phyloP scores from a whole-genome alignment of 345 rosid genomes.

The Salix purpurea region DNA sequence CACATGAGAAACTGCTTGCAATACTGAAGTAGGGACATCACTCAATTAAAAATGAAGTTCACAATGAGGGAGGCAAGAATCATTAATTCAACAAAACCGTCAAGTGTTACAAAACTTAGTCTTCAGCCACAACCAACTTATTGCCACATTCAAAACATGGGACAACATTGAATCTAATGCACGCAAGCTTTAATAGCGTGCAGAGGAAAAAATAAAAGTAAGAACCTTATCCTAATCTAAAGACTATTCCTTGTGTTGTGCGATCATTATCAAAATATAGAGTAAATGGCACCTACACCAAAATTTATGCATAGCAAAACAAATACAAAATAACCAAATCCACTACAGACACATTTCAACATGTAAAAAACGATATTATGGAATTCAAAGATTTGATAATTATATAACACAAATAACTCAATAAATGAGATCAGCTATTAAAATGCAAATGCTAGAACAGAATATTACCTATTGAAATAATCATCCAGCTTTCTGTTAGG shows the following conservation, averaged over 20 bases:
- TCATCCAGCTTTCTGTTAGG: slow-evolving; percentile 85
- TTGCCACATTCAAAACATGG: background rate
- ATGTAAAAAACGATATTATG: background rate
- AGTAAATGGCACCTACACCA: background rate
- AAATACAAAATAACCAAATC: background rate
- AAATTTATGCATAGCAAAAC: background rate
- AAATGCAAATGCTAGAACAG: background rate
- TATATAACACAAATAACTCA: background rate
- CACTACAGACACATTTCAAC: background rate
- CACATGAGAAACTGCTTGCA: background rate
- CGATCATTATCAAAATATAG: background rate
- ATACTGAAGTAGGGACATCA: background rate
- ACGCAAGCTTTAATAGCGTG: background rate
- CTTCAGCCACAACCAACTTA: background rate
- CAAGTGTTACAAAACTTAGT: background rate
- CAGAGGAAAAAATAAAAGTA: background rate
- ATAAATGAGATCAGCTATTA: background rate
- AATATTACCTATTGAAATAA: slow-evolving; percentile 56
- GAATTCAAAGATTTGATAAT: background rate
- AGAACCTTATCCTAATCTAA: background rate
- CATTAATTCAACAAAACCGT: background rate
- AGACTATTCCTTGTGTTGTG: background rate
- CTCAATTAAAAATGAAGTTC: background rate
- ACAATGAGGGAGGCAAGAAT: background rate
- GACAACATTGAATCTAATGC: background rate